Evolutionary conservation across 768 basidiomycete species (phyloP).

Genomic region (Mycena vulgaris): DNA sequence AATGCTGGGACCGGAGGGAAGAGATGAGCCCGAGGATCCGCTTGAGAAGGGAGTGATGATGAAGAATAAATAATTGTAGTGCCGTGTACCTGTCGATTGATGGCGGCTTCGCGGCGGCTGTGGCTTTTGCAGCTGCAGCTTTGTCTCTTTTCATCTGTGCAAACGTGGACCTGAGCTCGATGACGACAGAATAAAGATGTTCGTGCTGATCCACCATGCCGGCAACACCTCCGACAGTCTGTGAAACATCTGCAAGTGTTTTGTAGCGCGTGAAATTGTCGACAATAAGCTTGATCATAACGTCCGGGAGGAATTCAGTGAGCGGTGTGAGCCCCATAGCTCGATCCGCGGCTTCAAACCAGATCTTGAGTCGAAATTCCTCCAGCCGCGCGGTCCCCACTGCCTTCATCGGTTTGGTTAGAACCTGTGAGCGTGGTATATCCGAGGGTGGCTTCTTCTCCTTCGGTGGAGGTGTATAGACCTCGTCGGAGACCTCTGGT

Average conservation of each 20-base stretch:
- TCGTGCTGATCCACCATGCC: not conserved
- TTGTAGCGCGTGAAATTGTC: not conserved
- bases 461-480: constrained; percentile 23
- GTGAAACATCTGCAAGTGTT: not conserved
- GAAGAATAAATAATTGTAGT: not conserved
- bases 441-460: constrained; percentile 2
- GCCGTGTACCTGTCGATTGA: not conserved
- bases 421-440: not conserved
- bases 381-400: not conserved
- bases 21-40: not conserved
- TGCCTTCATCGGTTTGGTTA: constrained; percentile 18
- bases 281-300: not conserved
- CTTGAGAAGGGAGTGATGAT: not conserved
- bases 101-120: not conserved
- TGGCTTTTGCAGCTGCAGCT: not conserved
- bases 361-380: constrained; percentile 2
- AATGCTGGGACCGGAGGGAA: not conserved
- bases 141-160: not conserved
- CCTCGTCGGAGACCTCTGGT: not conserved
- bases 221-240: not conserved
- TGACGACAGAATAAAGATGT: not conserved
- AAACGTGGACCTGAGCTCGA: not conserved
- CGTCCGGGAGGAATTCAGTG: constrained; percentile 12
- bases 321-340: constrained; percentile 4
- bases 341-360: not conserved